Percentiles rank a stretch among this genome's conserved stretches.
phyloP scores from a whole-genome alignment of 306 rosid genomes.

The Trifolium pratense region DNA sequence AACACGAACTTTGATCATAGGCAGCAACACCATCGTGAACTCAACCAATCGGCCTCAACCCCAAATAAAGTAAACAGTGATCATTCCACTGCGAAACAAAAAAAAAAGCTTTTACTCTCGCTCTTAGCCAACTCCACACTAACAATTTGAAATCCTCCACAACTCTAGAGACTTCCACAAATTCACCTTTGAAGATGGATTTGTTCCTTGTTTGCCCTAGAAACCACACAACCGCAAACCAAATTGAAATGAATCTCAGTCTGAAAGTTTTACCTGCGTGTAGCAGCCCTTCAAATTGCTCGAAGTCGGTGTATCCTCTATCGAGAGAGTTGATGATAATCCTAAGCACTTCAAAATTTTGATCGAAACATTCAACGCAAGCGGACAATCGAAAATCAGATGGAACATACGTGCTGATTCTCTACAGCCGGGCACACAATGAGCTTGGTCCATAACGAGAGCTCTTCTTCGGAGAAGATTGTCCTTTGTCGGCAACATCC shows the following conservation, averaged over 20 bases:
- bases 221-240: background rate
- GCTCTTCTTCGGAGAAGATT: background rate
- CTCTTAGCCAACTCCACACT: background rate
- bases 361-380: background rate
- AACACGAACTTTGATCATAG: too few species aligned
- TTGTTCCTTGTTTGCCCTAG: background rate
- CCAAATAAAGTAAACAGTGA: background rate
- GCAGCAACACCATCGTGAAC: too few species aligned
- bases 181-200: background rate
- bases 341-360: background rate
- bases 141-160: too few species aligned
- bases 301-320: background rate
- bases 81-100: background rate
- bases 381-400: background rate
- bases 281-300: too few species aligned
- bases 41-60: too few species aligned
- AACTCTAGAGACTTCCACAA: too few species aligned
- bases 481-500: background rate
- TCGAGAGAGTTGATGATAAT: background rate
- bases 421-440: background rate
- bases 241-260: background rate
- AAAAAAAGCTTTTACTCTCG: background rate
- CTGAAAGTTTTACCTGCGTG: background rate
- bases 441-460: background rate
- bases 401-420: background rate